Percentiles rank a stretch among this genome's conserved stretches.
Conservation (phyloP, 1,284 basidiomycete genomes). For the Ceratobasidium sp. region DNA sequence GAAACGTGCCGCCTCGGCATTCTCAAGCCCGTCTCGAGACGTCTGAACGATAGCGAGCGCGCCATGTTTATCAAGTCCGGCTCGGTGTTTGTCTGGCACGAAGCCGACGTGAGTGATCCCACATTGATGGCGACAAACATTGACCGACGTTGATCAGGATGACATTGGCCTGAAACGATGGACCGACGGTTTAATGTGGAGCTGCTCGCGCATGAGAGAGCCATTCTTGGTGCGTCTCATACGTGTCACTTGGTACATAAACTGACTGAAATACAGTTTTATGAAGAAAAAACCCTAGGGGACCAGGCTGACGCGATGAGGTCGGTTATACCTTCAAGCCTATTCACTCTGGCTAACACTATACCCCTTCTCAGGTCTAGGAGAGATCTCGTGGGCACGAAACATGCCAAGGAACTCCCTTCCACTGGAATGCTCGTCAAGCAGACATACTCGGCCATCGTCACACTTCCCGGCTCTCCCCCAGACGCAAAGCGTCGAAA, state of each 20-base stretch:
- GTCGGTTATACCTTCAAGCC: constrained; percentile 31
- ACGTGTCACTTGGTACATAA: not conserved
- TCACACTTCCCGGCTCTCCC: constrained; percentile 62
- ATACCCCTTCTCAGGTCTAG: constrained; percentile 24
- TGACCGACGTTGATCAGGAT: constrained; percentile 27
- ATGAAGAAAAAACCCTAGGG: constrained; percentile 59
- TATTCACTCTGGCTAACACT: constrained; percentile 6
- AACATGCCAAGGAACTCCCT: constrained; percentile 42
- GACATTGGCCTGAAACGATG: constrained; percentile 66
- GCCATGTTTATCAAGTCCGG: constrained; percentile 69
- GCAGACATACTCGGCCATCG: constrained; percentile 75
- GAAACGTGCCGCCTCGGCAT: constrained; percentile 32
- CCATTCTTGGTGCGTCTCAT: constrained; percentile 63
- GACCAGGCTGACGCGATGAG: constrained; percentile 43
- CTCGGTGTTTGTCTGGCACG: constrained; percentile 75
- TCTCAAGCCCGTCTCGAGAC: constrained; percentile 47
- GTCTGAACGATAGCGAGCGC: constrained; percentile 59
- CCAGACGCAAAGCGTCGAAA: constrained; percentile 62
- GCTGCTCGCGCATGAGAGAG: constrained; percentile 57
- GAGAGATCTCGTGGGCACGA: constrained; percentile 39
- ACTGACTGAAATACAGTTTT: constrained; percentile 58
- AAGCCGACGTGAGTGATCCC: constrained; percentile 62
- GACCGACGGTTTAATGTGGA: constrained; percentile 77
- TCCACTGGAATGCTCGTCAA: constrained; percentile 63
- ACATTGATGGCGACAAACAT: constrained; percentile 7